phyloP scores from a whole-genome alignment of 179 eudicot species.

The Patellifolia procumbens region DNA sequence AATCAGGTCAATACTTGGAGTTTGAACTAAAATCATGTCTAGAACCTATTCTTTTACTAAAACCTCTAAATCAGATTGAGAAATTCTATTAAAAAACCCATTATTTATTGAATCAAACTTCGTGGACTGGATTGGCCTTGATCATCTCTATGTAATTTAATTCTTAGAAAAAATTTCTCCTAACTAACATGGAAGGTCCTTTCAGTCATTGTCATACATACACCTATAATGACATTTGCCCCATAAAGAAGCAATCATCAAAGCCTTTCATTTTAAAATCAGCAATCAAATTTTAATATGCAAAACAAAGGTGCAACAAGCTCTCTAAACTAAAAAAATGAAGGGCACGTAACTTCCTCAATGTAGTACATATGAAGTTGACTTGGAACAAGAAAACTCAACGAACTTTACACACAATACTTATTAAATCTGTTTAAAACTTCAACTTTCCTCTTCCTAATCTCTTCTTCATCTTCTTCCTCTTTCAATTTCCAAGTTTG shows the following conservation, averaged over 20 bases:
- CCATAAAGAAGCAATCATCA: constrained; percentile 29
- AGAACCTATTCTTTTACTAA: no score
- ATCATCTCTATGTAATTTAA: no score
- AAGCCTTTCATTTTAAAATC: not conserved
- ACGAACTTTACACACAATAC: not conserved
- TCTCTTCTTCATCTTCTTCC: not conserved
- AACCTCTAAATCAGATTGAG: no score
- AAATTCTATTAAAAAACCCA: no score
- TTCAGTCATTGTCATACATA: constrained; percentile 17
- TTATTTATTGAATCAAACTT: no score
- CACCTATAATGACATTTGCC: constrained; percentile 13
- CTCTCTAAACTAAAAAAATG: constrained; percentile 17
- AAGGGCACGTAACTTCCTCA: constrained; percentile 20
- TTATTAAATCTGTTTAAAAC: not conserved
- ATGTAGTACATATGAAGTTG: constrained; percentile 32
- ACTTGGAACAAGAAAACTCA: constrained; percentile 29
- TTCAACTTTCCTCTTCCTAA: constrained; percentile 25
- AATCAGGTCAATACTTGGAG: no score
- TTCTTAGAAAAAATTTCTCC: not conserved
- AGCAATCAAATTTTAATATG: constrained; percentile 9
- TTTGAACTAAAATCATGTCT: no score
- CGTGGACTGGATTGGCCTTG: no score
- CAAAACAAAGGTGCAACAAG: constrained; percentile 27
- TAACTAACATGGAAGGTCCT: constrained; percentile 10
- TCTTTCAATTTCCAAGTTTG: not conserved